These are phyloP conservation scores for Fusarium sp. DNA, from an alignment of 2,329 filamentous ascomycete genomes.

Conservation along the genomic window DNA sequence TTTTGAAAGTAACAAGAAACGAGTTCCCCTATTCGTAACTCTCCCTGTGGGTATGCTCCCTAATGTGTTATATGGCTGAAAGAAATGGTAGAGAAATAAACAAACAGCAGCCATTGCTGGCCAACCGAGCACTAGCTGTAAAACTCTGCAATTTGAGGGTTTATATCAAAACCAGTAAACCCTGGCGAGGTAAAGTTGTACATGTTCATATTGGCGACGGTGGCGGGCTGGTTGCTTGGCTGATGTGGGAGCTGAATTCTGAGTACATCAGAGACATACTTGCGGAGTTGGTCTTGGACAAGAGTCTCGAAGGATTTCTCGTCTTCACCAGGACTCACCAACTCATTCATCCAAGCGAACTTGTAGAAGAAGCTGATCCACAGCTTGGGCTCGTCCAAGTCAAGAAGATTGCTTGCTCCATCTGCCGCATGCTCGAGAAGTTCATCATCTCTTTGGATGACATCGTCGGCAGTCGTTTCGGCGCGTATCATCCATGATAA, in stretches of 20 bases:
- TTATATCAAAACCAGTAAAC: conserved; percentile 15
- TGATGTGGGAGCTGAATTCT: conserved; percentile 33
- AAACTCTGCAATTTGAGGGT: conserved; percentile 1
- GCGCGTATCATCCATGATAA: conserved; percentile 44
- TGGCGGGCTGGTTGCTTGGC: conserved; percentile 1
- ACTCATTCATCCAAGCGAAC: conserved; percentile 45
- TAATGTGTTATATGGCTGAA: not conserved
- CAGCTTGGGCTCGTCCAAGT: conserved; percentile 25
- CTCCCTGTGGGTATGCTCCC: not conserved
- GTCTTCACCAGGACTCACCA: conserved; percentile 23
- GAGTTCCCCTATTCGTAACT: not conserved
- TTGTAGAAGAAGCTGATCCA: conserved; percentile 38
- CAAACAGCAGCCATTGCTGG: not conserved
- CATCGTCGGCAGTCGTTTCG: conserved; percentile 3
- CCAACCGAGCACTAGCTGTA: not conserved
- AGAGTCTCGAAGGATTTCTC: conserved; percentile 39
- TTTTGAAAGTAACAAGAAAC: not conserved
- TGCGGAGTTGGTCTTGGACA: conserved; percentile 34
- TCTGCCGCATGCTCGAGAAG: conserved; percentile 29
- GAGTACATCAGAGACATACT: conserved; percentile 33
- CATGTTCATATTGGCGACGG: not conserved
- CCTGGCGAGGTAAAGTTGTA: conserved; percentile 6
- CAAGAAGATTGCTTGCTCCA: conserved; percentile 17
- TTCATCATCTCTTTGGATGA: not conserved
- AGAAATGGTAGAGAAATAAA: not conserved